Evolutionary conservation across 176 grass and related monocot species (phyloP).

Genomic region (Phyllostachys edulis): DNA sequence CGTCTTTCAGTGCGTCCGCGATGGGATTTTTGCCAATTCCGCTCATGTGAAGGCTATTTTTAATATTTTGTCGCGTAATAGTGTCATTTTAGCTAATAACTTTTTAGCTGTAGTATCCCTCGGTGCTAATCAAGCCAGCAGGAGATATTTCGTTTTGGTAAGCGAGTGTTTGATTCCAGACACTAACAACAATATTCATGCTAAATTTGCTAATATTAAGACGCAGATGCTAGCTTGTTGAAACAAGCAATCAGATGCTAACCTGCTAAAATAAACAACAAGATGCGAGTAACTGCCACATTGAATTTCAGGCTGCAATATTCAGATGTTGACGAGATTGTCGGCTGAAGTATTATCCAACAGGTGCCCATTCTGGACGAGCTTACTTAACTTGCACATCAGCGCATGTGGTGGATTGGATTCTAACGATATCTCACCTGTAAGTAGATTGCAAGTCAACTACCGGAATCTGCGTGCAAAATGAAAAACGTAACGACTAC

Average conservation of each 20-base stretch:
- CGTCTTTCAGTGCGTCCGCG: accelerated
- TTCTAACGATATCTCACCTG: not conserved
- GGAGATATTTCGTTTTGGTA: not conserved
- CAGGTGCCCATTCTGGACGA: not conserved
- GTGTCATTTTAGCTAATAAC: too few species aligned
- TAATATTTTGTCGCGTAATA: too few species aligned
- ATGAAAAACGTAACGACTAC: too few species aligned
- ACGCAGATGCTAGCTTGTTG: not conserved
- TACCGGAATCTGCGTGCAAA: not conserved
- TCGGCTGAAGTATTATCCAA: not conserved
- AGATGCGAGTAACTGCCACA: not conserved
- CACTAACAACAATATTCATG: too few species aligned
- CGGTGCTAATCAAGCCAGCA: not conserved
- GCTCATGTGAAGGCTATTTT: too few species aligned
- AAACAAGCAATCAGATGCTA: not conserved
- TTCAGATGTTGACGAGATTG: not conserved
- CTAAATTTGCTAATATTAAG: not conserved
- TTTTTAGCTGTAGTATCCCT: not conserved
- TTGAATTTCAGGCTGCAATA: not conserved
- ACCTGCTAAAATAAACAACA: not conserved
- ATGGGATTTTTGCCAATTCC: too few species aligned
- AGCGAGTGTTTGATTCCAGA: not conserved
- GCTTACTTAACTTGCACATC: not conserved
- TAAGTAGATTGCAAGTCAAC: not conserved
- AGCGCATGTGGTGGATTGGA: not conserved